These are phyloP conservation scores for Auricularia sp. DNA, from an alignment of 768 basidiomycete species.

Conservation along the genomic window DNA sequence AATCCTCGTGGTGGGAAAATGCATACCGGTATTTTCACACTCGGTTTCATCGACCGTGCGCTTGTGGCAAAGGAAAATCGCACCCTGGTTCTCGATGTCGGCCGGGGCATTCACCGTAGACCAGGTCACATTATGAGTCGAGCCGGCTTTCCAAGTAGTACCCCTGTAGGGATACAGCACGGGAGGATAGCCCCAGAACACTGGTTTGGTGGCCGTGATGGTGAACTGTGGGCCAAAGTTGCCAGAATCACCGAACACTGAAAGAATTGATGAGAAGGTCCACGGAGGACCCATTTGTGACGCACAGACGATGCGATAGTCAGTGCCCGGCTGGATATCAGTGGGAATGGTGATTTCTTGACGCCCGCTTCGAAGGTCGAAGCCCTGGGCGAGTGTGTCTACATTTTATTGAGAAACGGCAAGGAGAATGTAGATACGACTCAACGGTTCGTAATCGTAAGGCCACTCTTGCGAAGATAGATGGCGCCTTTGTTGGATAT, in stretches of 20 bases:
- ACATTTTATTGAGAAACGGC: not conserved
- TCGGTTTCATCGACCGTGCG: not conserved
- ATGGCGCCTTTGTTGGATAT: not conserved
- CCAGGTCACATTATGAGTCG: conserved; percentile 20
- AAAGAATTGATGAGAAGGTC: not conserved
- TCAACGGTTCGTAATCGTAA: not conserved
- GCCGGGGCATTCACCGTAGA: conserved; percentile 4
- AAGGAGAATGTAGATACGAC: not conserved
- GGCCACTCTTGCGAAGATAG: not conserved
- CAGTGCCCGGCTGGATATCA: not conserved
- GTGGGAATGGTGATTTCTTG: not conserved
- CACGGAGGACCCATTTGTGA: not conserved
- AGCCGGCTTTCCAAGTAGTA: conserved; percentile 17
- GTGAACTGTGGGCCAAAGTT: conserved; percentile 18
- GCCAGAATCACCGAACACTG: conserved; percentile 28
- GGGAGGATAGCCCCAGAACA: conserved; percentile 9
- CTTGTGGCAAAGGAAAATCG: not conserved
- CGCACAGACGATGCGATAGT: not conserved
- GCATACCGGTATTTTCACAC: not conserved
- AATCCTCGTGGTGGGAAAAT: not conserved
- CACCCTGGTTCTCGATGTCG: conserved; percentile 17
- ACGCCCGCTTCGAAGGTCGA: not conserved
- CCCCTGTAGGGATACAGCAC: conserved; percentile 15
- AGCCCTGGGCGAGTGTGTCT: not conserved
- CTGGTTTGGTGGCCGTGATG: conserved; percentile 12